These are phyloP conservation scores for Phaeosphaeria sp. DNA, from an alignment of 2,329 filamentous ascomycete species.

Conservation along the genomic window DNA sequence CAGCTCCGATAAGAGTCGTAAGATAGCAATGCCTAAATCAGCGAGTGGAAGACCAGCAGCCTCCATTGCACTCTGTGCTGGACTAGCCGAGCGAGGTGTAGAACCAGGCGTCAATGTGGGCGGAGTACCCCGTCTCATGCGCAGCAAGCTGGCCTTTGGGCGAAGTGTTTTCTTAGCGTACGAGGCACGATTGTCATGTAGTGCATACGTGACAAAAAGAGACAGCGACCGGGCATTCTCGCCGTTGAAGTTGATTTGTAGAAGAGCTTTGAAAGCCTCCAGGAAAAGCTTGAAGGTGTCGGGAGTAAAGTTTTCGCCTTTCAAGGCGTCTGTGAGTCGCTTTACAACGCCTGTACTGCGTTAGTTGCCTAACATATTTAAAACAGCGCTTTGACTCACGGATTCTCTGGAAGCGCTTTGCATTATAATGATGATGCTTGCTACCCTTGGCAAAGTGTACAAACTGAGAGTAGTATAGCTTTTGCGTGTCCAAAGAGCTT, in stretches of 20 bases:
- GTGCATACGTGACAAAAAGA: conserved; percentile 89
- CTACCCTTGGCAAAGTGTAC: conserved; percentile 85
- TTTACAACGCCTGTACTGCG: conserved; percentile 77
- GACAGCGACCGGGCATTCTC: conserved; percentile 87
- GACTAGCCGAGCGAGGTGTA: conserved; percentile 42
- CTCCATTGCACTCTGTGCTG: conserved; percentile 24
- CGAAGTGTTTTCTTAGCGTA: conserved; percentile 44
- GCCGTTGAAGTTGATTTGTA: conserved; percentile 80
- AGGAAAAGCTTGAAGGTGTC: conserved; percentile 79
- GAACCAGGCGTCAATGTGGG: conserved; percentile 35
- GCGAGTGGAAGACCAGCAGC: conserved; percentile 60
- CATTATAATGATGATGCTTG: conserved; percentile 92
- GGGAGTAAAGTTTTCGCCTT: conserved; percentile 77
- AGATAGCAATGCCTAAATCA: conserved; percentile 75
- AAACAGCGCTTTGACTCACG: conserved; percentile 62
- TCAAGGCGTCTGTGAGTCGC: conserved; percentile 85
- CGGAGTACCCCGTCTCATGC: conserved; percentile 36
- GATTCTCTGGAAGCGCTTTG: conserved; percentile 85
- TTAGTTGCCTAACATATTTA: conserved; percentile 13
- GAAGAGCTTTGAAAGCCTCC: conserved; percentile 76
- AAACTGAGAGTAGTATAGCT: conserved; percentile 93
- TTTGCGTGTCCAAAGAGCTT: conserved; percentile 76
- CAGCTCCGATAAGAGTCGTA: conserved; percentile 78
- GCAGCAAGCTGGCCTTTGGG: conserved; percentile 41
- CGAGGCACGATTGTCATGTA: conserved; percentile 68